Percentiles rank a stretch among this genome's conserved stretches.
phyloP scores from a whole-genome alignment of 2,329 filamentous ascomycete species.

The Grosmannia huntii region DNA sequence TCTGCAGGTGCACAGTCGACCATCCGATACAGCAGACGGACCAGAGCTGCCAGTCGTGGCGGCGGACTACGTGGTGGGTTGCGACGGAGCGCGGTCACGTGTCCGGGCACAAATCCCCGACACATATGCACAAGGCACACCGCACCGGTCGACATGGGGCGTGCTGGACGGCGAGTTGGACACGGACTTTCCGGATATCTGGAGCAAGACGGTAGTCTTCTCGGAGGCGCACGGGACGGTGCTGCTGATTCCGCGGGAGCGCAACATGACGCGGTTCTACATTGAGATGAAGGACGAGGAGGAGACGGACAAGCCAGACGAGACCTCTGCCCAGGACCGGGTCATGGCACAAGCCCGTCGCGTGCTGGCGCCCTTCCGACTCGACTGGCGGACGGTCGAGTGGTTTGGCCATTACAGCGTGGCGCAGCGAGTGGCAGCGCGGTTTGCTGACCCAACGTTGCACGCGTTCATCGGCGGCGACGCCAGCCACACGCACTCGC shows the following conservation, averaged over 20 bases:
- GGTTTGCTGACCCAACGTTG: constrained; percentile 50
- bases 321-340: constrained; percentile 32
- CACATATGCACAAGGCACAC: neutral
- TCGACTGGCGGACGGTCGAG: constrained; percentile 45
- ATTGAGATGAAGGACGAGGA: constrained; percentile 37
- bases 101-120: constrained; percentile 48
- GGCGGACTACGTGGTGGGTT: constrained; percentile 55
- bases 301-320: constrained; percentile 11
- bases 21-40: neutral
- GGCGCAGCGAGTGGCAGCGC: constrained; percentile 55
- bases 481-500: constrained; percentile 47
- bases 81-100: constrained; percentile 58
- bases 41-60: neutral
- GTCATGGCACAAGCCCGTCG: constrained; percentile 50
- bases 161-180: constrained; percentile 58
- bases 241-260: constrained; percentile 58
- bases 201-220: constrained; percentile 59
- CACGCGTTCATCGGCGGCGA: constrained; percentile 49
- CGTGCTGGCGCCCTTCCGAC: constrained; percentile 43
- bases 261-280: constrained; percentile 56
- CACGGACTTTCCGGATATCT: constrained; percentile 62
- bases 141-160: constrained; percentile 42
- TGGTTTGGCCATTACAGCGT: constrained; percentile 65
- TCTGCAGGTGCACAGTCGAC: neutral
- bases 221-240: constrained; percentile 54